A percentile compares a stretch with the other conserved stretches of the same genome.
These are phyloP conservation scores for Nasturtium officinale DNA, from an alignment of 345 rosid genomes.

Conservation along the genomic window DNA sequence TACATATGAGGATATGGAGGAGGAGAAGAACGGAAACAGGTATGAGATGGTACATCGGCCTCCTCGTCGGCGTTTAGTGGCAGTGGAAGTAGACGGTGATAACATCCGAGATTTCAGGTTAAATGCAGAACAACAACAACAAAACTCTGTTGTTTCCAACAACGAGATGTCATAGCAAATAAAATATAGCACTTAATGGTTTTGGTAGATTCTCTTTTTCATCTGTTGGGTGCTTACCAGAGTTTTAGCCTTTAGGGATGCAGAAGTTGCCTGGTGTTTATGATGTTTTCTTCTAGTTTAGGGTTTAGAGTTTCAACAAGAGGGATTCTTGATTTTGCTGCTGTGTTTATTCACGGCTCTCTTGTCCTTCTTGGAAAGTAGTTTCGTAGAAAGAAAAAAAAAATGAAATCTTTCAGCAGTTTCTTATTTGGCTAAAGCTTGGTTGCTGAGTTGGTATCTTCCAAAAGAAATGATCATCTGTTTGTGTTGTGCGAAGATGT, in stretches of 20 bases:
- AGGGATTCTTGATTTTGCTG: not conserved
- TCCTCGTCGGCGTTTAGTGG: not conserved
- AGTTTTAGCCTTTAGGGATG: not conserved
- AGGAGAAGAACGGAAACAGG: not conserved
- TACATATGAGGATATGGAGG: not conserved
- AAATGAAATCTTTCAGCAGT: not conserved
- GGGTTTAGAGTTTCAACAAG: not conserved
- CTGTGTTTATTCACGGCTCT: not conserved
- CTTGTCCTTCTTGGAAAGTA: not conserved
- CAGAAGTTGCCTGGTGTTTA: not conserved
- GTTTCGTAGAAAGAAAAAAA: not conserved
- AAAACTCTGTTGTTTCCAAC: conserved; percentile 2
- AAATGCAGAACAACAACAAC: not conserved
- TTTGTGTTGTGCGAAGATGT: not conserved
- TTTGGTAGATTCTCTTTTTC: no score
- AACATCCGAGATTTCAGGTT: not conserved
- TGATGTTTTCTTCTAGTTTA: not conserved
- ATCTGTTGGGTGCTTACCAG: not conserved
- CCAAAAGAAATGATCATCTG: not conserved
- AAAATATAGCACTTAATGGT: not conserved
- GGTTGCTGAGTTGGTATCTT: not conserved
- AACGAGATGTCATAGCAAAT: not conserved
- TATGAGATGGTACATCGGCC: not conserved
- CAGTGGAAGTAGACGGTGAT: not conserved
- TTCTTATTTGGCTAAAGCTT: not conserved